A percentile compares a stretch with the other conserved stretches of the same genome.
phyloP scores from a whole-genome alignment of 805 yeast genomes.

The Metschnikowia gelsemii region DNA sequence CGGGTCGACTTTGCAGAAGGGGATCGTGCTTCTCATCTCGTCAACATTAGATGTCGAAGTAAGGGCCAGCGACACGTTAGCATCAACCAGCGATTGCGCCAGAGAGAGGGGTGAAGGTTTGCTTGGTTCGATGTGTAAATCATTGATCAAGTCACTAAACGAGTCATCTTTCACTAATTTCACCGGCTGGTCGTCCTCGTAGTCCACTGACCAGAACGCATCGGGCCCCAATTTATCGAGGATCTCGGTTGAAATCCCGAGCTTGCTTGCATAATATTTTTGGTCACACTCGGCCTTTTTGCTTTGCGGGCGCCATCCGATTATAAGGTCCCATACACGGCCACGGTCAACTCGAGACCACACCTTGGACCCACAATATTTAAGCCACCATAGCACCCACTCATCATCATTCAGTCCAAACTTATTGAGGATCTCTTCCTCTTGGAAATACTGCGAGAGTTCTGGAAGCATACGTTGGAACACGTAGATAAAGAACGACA shows the following conservation, averaged over 20 bases:
- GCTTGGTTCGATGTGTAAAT: conserved; percentile 23
- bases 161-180: conserved; percentile 23
- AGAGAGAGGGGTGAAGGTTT: conserved; percentile 12
- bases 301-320: conserved; percentile 64
- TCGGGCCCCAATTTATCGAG: conserved; percentile 54
- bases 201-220: conserved; percentile 51
- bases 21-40: conserved; percentile 29
- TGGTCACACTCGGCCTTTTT: conserved; percentile 30
- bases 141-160: conserved; percentile 32
- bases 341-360: conserved; percentile 82
- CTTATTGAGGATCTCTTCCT: conserved; percentile 71
- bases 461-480: conserved; percentile 70
- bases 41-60: conserved; percentile 8
- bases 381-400: conserved; percentile 95
- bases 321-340: conserved; percentile 80
- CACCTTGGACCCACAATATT: conserved; percentile 84
- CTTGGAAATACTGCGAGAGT: conserved; percentile 68
- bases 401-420: conserved; percentile 64
- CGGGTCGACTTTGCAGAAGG: conserved; percentile 65
- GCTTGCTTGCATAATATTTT: conserved; percentile 33
- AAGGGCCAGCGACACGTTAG: conserved; percentile 8
- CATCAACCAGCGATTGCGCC: conserved; percentile 14
- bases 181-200: conserved; percentile 14
- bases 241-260: conserved; percentile 28
- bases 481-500: conserved; percentile 64